Evolutionary conservation across 805 yeast genomes (phyloP), one percentile per base, ranked within the genome.

Genomic region (Danielia reshetovae): DNA sequence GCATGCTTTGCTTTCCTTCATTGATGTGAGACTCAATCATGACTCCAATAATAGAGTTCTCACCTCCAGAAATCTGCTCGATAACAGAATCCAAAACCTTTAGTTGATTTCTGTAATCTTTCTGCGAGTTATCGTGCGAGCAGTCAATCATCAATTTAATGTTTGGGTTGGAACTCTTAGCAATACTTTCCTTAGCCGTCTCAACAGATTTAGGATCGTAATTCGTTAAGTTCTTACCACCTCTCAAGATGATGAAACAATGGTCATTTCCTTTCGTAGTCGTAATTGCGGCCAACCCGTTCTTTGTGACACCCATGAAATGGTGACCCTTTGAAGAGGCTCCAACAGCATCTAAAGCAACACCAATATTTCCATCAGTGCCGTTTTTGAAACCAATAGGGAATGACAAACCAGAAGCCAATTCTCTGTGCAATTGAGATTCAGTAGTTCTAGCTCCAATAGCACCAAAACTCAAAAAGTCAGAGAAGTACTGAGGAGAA

Each of bases 391-490:
- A 90, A 35, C 98, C 98, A 40, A 90, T 87, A 27, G 98, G 98
- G 87, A 93, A 90, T 3, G 96, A 85, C 30, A 93, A 70, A 21
- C 97, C 98, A 1, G 97, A 88, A 3, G 97, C 96, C 49, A 90
- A 75, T 64, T 90, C 98, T 62, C 98, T 81, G 64, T 90, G 98
- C 35, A 90, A 77, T 70, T 90, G 98, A 25, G 96, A 88, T 70
- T 90, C 98, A 25, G 98, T 90, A 29, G 98, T 90, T 73, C 98
- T 83, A 25, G 98, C 98, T 54, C 98, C 98, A 60, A 90, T 89
- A 31, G 98, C 98, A 54, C 98, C 98, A 35, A 93, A 77, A 17
- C 96, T 85, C 74, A 90, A 83, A 49, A 90, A 77, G 62, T 90
- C 98, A 32, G 93, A 78, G 53, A 90, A 74, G 67, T 84, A 90